Percentiles rank a stretch among this genome's conserved stretches.
Evolutionary conservation across 2,329 filamentous ascomycete species (phyloP).

Genomic region (Epichloe elymi): DNA sequence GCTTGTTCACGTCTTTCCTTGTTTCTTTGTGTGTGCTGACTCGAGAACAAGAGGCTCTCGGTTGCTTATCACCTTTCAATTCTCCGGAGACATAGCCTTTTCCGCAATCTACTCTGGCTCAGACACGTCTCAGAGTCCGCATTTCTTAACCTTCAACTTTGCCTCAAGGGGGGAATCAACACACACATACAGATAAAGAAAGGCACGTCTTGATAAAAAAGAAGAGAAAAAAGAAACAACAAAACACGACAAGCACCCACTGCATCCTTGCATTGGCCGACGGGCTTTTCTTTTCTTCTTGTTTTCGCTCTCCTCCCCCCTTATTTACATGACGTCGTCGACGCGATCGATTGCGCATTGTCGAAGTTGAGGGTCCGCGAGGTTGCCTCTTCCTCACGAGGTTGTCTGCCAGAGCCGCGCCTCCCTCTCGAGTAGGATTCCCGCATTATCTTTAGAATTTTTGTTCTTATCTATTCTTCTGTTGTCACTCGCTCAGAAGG

Average conservation of each 20-base stretch:
- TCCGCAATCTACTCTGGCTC: slow-evolving; percentile 4
- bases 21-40: neutral
- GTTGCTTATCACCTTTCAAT: neutral
- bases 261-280: neutral
- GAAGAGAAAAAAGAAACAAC: neutral
- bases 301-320: neutral
- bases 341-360: slow-evolving; percentile 1
- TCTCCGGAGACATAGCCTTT: neutral
- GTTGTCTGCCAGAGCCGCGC: neutral
- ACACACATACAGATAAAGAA: neutral
- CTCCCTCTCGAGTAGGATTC: slow-evolving; percentile 2
- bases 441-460: neutral
- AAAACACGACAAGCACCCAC: neutral
- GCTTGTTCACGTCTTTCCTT: neutral
- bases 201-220: neutral
- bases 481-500: neutral
- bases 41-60: neutral
- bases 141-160: slow-evolving; percentile 3
- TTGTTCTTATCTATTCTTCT: neutral
- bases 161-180: neutral
- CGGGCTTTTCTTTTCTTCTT: neutral
- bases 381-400: slow-evolving; percentile 2
- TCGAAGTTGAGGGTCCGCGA: slow-evolving; percentile 1
- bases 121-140: slow-evolving; percentile 7
- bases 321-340: slow-evolving; percentile 1